phyloP scores from a whole-genome alignment of 2,329 filamentous ascomycete genomes.

The Fusarium brevicatenulatum region DNA sequence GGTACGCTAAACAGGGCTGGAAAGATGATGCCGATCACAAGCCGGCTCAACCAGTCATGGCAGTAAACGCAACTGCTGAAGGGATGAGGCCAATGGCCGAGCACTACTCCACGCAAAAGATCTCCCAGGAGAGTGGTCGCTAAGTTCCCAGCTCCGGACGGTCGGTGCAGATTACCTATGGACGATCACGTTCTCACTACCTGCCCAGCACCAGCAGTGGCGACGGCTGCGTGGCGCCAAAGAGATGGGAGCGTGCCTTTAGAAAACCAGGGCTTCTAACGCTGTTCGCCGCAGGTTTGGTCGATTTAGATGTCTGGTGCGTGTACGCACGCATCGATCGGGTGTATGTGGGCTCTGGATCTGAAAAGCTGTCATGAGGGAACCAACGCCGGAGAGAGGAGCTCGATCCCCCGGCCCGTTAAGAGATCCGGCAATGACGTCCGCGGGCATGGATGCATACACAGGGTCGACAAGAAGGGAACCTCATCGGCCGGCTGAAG shows the following conservation, averaged over 20 bases:
- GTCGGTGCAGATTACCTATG: constrained; percentile 22
- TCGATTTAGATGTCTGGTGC: constrained; percentile 31
- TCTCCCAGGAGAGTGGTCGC: constrained; percentile 25
- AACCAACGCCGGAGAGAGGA: constrained; percentile 28
- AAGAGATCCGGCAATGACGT: constrained; percentile 37
- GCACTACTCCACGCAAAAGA: not conserved
- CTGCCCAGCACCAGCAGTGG: not conserved
- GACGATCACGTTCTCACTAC: constrained; percentile 19
- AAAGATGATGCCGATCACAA: constrained; percentile 22
- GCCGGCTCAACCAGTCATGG: constrained; percentile 20
- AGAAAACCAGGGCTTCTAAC: constrained; percentile 14
- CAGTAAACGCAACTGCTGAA: constrained; percentile 3
- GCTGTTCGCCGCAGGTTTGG: constrained; percentile 21
- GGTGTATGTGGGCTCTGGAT: constrained; percentile 38
- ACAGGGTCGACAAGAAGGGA: constrained; percentile 21
- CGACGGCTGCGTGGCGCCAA: constrained; percentile 19
- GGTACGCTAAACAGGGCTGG: constrained; percentile 22
- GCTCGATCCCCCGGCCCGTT: constrained; percentile 34
- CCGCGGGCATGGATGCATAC: constrained; percentile 26
- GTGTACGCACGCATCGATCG: constrained; percentile 33
- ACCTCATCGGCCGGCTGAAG: constrained; percentile 7
- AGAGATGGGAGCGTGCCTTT: constrained; percentile 16
- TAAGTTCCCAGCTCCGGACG: constrained; percentile 14
- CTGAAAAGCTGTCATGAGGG: constrained; percentile 39
- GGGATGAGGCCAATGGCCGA: constrained; percentile 2